Evolutionary conservation across 176 grass and related monocot species (phyloP).

Genomic region (Zoysia pacifica): DNA sequence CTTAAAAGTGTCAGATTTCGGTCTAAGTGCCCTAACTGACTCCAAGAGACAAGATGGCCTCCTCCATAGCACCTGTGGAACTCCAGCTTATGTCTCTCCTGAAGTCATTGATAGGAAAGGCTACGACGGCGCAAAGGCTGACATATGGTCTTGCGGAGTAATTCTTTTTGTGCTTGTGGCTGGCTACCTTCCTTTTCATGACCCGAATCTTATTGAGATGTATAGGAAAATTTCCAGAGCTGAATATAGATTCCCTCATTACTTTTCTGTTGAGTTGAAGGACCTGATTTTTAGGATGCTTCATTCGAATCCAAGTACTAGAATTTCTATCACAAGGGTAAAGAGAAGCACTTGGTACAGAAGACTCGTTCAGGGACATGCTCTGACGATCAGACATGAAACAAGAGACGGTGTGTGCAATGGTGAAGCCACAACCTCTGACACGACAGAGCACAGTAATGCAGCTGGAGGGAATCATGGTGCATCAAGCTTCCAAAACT

Average conservation of each 20-base stretch:
- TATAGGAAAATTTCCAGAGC: constrained; percentile 83
- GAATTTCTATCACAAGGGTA: constrained; percentile 81
- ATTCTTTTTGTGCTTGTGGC: constrained; percentile 89
- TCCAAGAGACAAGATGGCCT: constrained; percentile 81
- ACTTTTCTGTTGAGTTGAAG: constrained; percentile 67
- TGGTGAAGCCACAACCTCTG: constrained; percentile 35
- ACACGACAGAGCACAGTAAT: constrained; percentile 27
- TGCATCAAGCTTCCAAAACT: constrained; percentile 51
- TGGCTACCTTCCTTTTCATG: constrained; percentile 94
- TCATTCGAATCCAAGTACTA: constrained; percentile 68
- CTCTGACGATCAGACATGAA: too few relatives aligned
- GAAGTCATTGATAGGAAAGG: constrained; percentile 83
- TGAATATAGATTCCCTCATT: constrained; percentile 74
- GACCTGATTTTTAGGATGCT: constrained; percentile 78
- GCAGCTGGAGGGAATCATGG: constrained; percentile 55
- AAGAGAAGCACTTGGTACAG: constrained; percentile 73
- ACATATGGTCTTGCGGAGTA: constrained; percentile 92
- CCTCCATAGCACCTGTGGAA: constrained; percentile 90
- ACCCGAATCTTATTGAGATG: constrained; percentile 92
- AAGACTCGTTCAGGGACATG: constrained; percentile 14
- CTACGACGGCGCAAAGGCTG: constrained; percentile 86
- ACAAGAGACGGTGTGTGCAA: too few relatives aligned
- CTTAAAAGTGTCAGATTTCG: constrained; percentile 98
- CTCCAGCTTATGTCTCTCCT: constrained; percentile 94
- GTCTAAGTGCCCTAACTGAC: constrained; percentile 80